Conservation (phyloP, 2,329 filamentous ascomycete genomes). For the Blastomyces parvus region DNA sequence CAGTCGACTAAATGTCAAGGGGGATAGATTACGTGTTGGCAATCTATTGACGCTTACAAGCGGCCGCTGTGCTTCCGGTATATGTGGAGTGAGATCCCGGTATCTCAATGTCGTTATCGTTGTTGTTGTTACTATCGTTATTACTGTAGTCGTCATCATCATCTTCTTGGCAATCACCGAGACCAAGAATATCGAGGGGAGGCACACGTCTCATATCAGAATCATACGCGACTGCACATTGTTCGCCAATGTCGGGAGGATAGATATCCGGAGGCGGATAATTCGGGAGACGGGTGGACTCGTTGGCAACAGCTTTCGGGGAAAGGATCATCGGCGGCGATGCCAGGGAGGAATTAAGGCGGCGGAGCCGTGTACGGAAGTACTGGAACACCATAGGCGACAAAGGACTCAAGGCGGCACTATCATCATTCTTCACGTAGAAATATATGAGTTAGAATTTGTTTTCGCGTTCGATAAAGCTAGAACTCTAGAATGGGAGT, state of each 20-base stretch:
- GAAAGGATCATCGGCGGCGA: background rate
- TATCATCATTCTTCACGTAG: background rate
- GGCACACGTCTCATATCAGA: constrained; percentile 5
- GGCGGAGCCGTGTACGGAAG: constrained; percentile 31
- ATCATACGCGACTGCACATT: background rate
- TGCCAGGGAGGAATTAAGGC: constrained; percentile 11
- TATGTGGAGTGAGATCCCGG: background rate
- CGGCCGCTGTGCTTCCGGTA: background rate
- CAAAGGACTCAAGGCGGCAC: background rate
- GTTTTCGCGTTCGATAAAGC: background rate
- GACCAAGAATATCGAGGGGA: background rate
- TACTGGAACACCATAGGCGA: constrained; percentile 22
- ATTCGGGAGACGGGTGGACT: background rate
- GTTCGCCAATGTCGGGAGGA: background rate
- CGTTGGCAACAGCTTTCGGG: background rate
- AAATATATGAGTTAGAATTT: constrained; percentile 1
- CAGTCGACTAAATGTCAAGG: background rate
- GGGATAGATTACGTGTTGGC: background rate
- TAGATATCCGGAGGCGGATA: background rate
- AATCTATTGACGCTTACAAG: background rate
- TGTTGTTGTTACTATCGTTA: background rate
- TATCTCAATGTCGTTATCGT: background rate
- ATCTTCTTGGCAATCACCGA: constrained; percentile 1
- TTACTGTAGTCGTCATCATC: background rate
- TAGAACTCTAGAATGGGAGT: background rate